Evolutionary conservation across 2,329 filamentous ascomycete genomes (phyloP).

Genomic region (Penicillium sp.): DNA sequence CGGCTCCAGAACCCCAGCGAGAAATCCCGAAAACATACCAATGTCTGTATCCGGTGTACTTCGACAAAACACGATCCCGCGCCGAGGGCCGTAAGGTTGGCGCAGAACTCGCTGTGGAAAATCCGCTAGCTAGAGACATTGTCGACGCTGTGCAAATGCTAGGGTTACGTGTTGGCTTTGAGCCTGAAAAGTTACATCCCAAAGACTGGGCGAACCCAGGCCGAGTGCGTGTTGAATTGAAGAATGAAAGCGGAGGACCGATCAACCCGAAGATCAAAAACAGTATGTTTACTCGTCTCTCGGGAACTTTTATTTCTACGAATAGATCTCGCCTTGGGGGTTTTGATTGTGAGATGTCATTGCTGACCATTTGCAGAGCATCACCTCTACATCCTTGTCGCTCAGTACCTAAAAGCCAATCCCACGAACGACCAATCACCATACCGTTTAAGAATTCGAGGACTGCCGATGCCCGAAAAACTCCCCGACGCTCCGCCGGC

Average conservation of each 20-base stretch:
- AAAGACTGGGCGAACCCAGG: conserved; percentile 98
- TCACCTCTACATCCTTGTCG: conserved; percentile 82
- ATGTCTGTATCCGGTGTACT: conserved; percentile 95
- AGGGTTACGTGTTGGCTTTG: conserved; percentile 69
- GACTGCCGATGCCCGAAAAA: conserved; percentile 70
- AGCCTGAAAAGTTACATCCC: conserved; percentile 89
- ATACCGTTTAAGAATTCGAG: conserved; percentile 73
- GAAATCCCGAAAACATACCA: conserved; percentile 75
- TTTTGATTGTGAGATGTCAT: neutral
- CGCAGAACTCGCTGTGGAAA: conserved; percentile 72
- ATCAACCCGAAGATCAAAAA: conserved; percentile 64
- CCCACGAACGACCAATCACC: conserved; percentile 76
- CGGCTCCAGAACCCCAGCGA: conserved; percentile 51
- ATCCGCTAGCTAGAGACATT: conserved; percentile 88
- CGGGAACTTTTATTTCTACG: neutral
- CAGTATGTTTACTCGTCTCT: conserved; percentile 53
- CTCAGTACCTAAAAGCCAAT: conserved; percentile 74
- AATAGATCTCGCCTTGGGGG: no score
- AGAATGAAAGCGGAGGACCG: conserved; percentile 56
- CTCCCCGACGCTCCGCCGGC: conserved; percentile 74
- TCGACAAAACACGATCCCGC: conserved; percentile 71
- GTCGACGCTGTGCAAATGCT: conserved; percentile 80
- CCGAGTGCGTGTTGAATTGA: conserved; percentile 78
- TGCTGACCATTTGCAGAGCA: conserved; percentile 60
- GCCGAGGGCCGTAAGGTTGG: conserved; percentile 82